These are phyloP conservation scores for Lipomyces chichibuensis DNA, from an alignment of 805 yeast genomes.

Conservation along the genomic window DNA sequence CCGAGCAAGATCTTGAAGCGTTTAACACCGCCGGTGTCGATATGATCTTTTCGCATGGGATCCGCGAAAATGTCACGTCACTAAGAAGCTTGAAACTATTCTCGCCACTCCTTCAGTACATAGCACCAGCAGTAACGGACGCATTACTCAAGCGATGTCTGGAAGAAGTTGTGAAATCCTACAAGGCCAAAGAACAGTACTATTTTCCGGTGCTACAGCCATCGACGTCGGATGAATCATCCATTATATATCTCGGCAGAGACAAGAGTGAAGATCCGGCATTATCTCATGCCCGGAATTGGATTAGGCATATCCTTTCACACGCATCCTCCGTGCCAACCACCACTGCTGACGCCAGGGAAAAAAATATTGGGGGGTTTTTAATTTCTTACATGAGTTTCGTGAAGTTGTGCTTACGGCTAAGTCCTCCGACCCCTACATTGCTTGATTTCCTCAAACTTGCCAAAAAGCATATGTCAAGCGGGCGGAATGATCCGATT, in stretches of 20 bases:
- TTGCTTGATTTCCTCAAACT: constrained; percentile 8
- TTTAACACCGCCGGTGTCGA: neutral
- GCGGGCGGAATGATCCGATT: neutral
- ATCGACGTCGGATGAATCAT: neutral
- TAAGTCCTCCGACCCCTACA: constrained; percentile 9
- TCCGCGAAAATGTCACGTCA: neutral
- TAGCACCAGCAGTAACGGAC: neutral
- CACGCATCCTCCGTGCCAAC: neutral
- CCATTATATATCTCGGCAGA: neutral
- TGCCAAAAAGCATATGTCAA: neutral
- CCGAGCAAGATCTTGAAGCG: neutral
- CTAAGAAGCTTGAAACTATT: neutral
- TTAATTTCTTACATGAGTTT: neutral
- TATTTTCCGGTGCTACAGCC: neutral
- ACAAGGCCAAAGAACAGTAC: neutral
- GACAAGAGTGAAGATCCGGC: constrained; percentile 2
- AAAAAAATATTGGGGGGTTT: neutral
- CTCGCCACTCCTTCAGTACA: neutral
- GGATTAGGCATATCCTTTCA: constrained; percentile 22
- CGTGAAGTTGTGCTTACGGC: neutral
- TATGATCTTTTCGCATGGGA: neutral
- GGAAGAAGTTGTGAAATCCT: neutral
- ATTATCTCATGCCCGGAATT: constrained; percentile 10
- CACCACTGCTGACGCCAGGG: neutral
- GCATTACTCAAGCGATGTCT: constrained; percentile 1